Base-by-base conservation (phyloP, 2,329 filamentous ascomycete genomes). In the Madurella fahalii region DNA sequence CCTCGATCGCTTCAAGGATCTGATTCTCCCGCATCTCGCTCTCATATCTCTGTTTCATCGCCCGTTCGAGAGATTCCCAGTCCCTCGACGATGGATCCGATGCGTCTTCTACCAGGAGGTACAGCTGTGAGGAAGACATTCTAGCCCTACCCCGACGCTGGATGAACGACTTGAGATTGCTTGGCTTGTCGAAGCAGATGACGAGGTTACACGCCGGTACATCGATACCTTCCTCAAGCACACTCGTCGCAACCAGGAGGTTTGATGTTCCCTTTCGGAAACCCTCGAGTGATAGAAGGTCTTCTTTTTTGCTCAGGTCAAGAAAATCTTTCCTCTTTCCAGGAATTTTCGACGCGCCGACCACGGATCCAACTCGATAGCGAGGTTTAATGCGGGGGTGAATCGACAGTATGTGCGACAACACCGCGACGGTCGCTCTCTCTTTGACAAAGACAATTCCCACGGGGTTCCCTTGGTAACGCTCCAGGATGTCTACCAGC, bases 41-140 rank as follows among this genome's bases (percentile, higher is more conserved):
- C 57, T 85, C 78, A 63, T 90, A 95, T 0, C 79, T 77, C 45
- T 71, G 66, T 61, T 84, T 87, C 86, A 96, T 91, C n/a, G 82
- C 74, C 2, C 76, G 68, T 65, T 96, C 93, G 15, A 94, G 74
- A 0, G 67, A 64, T 25, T 82, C 72, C 87, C 89, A 95, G 25
- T 79, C 75, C 2, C 68, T 58, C 2, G 68, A 58, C 9, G 64
- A 58, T 2, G 62, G 53, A 1, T 58, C 62, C 0, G 65, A 65
- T 4, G 60, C 57, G 8, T 73, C 69, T 2, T 67, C 63, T 9
- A 74, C 57, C 18, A 83, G 67, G 5, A 83, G 62, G 12, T 80
- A 64, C n/a, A 84, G 72, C 46, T 67, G 72, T 1, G 81, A 84
- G 7, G 73, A 66, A 17, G 67, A 69, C 74, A 76, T 78, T 9